phyloP scores from a whole-genome alignment of 495 filamentous ascomycete genomes.

The Parmelia sp. region DNA sequence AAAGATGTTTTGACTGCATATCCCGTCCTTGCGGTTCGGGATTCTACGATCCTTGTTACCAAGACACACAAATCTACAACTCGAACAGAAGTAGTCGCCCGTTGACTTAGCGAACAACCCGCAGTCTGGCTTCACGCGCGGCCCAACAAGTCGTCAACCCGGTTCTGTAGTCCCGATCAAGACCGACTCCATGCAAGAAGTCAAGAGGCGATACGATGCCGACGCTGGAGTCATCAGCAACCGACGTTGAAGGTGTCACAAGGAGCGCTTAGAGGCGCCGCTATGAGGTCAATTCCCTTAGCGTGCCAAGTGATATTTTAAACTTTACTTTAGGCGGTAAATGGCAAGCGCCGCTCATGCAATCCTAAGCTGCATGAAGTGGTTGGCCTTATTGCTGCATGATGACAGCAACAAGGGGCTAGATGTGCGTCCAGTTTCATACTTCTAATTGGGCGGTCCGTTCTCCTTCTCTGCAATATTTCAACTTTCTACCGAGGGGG shows the following conservation, averaged over 20 bases:
- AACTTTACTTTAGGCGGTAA: conserved; percentile 4
- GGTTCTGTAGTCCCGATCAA: not conserved
- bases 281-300: not conserved
- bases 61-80: not conserved
- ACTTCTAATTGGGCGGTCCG: not conserved
- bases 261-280: conserved; percentile 9
- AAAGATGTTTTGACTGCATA: not conserved
- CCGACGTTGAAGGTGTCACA: not conserved
- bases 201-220: not conserved
- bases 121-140: not conserved
- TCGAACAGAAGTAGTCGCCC: not conserved
- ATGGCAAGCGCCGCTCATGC: conserved; percentile 14
- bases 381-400: conserved; percentile 12
- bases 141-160: not conserved
- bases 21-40: not conserved
- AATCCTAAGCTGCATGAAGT: not conserved
- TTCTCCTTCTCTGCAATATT: not conserved
- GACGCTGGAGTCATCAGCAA: not conserved
- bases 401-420: conserved; percentile 7
- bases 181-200: not conserved
- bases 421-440: not conserved
- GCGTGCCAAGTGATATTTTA: not conserved
- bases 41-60: not conserved
- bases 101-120: not conserved
- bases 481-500: not conserved